These are phyloP conservation scores for Tetradesmus lagerheimii DNA, from an alignment of 139 green algal species.

Conservation along the genomic window DNA sequence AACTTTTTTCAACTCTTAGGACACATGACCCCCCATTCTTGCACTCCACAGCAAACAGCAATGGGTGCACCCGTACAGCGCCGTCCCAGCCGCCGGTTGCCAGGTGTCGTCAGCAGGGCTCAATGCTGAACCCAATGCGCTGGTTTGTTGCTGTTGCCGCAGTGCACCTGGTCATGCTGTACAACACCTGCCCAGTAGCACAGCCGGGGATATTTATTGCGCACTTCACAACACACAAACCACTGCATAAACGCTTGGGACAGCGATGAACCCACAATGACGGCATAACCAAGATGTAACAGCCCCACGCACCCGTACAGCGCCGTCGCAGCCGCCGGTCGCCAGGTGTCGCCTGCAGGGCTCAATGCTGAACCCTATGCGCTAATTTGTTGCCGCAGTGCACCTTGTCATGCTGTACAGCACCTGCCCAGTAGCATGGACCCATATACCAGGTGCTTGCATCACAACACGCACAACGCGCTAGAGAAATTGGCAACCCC, in stretches of 20 bases:
- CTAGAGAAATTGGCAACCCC: too few relatives aligned
- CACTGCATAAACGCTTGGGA: too few relatives aligned
- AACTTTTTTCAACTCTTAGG: too few relatives aligned
- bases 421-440: slow-evolving; percentile 70
- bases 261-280: too few relatives aligned
- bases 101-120: slow-evolving; percentile 88
- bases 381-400: slow-evolving; percentile 87
- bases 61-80: slow-evolving; percentile 46
- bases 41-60: too few relatives aligned
- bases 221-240: too few relatives aligned
- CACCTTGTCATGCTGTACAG: slow-evolving; percentile 80
- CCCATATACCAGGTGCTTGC: too few relatives aligned
- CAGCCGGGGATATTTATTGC: too few relatives aligned
- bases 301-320: slow-evolving; percentile 44
- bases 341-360: slow-evolving; percentile 85
- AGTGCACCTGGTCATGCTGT: slow-evolving; percentile 72
- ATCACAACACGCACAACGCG: too few relatives aligned
- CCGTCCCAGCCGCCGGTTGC: slow-evolving; percentile 73
- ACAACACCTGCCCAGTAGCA: slow-evolving; percentile 70
- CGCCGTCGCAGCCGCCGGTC: slow-evolving; percentile 69
- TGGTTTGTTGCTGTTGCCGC: slow-evolving; percentile 91
- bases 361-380: slow-evolving; percentile 94
- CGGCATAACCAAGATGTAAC: background rate
- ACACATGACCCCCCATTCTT: too few relatives aligned
- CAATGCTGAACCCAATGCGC: slow-evolving; percentile 92